Conservation (phyloP, 306 rosid genomes). For the Prunus mira region DNA sequence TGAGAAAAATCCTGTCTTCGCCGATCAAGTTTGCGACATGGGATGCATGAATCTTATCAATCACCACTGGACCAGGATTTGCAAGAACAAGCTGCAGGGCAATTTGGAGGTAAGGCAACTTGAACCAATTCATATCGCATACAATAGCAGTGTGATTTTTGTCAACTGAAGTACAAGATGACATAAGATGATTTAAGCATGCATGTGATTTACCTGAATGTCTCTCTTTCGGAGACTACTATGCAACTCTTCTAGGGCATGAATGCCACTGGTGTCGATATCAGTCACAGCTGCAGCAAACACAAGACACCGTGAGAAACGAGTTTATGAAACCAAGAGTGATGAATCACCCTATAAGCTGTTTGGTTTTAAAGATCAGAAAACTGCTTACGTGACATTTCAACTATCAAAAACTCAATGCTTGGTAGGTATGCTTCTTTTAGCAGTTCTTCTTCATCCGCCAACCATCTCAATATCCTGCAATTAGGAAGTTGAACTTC, state of each 20-base stretch:
- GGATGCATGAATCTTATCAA: constrained; percentile 72
- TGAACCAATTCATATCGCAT: neutral
- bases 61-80: constrained; percentile 80
- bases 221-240: constrained; percentile 71
- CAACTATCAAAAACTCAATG: constrained; percentile 75
- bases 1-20: constrained; percentile 70
- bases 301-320: constrained; percentile 4
- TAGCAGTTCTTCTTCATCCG: constrained; percentile 66
- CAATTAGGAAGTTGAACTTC: constrained; percentile 19
- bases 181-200: neutral
- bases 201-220: constrained; percentile 46
- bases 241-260: constrained; percentile 82
- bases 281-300: constrained; percentile 75
- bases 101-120: constrained; percentile 41
- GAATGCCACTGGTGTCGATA: constrained; percentile 93
- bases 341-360: neutral
- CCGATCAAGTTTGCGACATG: constrained; percentile 54
- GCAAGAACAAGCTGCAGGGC: constrained; percentile 76
- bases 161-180: neutral
- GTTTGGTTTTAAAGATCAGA: constrained; percentile 7
- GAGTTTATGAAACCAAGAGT: neutral
- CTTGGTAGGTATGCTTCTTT: constrained; percentile 45
- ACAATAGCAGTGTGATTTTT: neutral
- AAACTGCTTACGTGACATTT: constrained; percentile 81
- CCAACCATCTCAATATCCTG: constrained; percentile 87